Conservation (phyloP, 768 basidiomycete species). For the Chalciporus sphaerocephalus region DNA sequence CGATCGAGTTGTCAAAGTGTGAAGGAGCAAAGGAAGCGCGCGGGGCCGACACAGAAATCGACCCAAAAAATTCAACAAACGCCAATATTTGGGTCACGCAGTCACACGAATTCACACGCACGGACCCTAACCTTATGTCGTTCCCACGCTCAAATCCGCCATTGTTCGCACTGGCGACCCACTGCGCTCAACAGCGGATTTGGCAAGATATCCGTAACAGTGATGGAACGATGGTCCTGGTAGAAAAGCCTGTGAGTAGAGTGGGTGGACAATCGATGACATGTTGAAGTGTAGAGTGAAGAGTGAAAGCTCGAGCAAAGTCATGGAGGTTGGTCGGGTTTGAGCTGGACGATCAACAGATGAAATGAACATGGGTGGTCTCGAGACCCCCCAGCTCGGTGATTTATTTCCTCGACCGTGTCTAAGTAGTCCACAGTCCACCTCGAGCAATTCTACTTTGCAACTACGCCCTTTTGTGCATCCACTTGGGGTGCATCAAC, state of each 20-base stretch:
- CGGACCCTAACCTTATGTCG: constrained; percentile 40
- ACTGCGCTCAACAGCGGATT: constrained; percentile 2
- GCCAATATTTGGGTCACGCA: constrained; percentile 37
- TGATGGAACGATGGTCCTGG: neutral
- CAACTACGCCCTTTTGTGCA: neutral
- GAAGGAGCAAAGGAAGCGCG: constrained; percentile 43
- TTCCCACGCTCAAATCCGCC: constrained; percentile 31
- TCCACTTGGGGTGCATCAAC: neutral
- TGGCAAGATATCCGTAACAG: neutral
- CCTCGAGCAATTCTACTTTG: neutral
- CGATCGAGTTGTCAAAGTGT: constrained; percentile 45
- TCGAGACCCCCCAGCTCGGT: constrained; percentile 27
- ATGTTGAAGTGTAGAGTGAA: neutral
- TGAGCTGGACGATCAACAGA: neutral
- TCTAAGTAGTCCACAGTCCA: too few species aligned
- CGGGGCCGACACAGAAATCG: constrained; percentile 41
- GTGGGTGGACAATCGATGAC: neutral
- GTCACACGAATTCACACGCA: constrained; percentile 38
- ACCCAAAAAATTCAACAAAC: constrained; percentile 38
- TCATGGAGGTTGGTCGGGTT: neutral
- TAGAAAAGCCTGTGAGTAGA: neutral
- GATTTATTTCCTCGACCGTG: too few species aligned
- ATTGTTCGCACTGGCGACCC: constrained; percentile 14
- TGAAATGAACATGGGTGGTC: constrained; percentile 19
- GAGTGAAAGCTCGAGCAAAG: neutral